phyloP scores from a whole-genome alignment of 2,329 filamentous ascomycete species.

The Huntiella moniliformis region DNA sequence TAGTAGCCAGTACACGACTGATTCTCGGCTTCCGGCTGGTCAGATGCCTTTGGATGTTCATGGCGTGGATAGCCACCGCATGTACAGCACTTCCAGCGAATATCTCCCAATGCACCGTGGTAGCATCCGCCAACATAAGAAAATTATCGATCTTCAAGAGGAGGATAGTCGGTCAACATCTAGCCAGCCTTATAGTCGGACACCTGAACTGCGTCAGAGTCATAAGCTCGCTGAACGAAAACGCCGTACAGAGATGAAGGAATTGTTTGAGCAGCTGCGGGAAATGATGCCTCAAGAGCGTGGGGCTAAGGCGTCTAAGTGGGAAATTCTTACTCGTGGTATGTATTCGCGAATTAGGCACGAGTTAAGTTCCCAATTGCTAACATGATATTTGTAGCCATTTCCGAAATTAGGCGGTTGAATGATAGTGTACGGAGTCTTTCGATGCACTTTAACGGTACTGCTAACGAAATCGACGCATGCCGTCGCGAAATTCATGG shows the following conservation, averaged over 20 bases:
- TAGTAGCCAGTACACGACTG: conserved; percentile 60
- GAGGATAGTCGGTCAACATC: conserved; percentile 30
- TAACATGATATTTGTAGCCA: conserved; percentile 25
- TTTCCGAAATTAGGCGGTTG: conserved; percentile 40
- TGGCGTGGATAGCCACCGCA: conserved; percentile 30
- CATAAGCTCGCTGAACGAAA: conserved; percentile 76
- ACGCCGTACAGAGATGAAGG: conserved; percentile 73
- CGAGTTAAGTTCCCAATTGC: neutral
- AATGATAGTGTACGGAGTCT: conserved; percentile 28
- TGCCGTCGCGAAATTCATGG: conserved; percentile 30
- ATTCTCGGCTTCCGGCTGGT: conserved; percentile 51
- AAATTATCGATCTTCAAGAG: conserved; percentile 45
- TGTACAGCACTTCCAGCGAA: conserved; percentile 29
- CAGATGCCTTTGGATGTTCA: conserved; percentile 47
- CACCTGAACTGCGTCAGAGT: conserved; percentile 62
- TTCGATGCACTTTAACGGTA: conserved; percentile 25
- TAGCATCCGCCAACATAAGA: conserved; percentile 49
- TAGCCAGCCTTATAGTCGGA: conserved; percentile 62
- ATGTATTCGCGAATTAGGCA: conserved; percentile 16
- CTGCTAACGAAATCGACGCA: conserved; percentile 26
- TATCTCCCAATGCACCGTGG: conserved; percentile 52
- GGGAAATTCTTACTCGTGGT: conserved; percentile 80
- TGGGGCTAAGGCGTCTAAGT: conserved; percentile 72
- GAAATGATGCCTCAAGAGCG: conserved; percentile 63
- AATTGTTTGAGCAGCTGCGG: conserved; percentile 63